Evolutionary conservation across 1,139 yeast genomes (phyloP).

Genomic region (Taphrina communis): DNA sequence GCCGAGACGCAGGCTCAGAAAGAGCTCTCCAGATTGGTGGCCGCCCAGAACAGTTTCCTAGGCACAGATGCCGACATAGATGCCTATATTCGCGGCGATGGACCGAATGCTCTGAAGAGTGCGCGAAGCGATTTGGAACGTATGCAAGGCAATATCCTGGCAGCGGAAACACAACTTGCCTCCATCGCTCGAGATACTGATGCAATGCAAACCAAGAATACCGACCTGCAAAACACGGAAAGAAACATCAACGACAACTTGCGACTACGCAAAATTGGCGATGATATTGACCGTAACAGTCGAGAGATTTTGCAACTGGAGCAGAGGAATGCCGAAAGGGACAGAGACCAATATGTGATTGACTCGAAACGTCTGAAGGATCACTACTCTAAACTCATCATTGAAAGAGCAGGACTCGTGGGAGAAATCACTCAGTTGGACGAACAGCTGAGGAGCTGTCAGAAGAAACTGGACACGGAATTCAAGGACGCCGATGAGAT

Average conservation of each 20-base stretch:
- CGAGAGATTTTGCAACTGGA: slow-evolving; percentile 57
- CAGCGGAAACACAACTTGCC: slow-evolving; percentile 7
- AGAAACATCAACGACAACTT: slow-evolving; percentile 63
- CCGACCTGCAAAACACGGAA: slow-evolving; percentile 61
- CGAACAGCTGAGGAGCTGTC: slow-evolving; percentile 66
- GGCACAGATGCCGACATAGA: slow-evolving; percentile 41
- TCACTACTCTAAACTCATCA: slow-evolving; percentile 62
- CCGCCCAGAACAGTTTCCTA: slow-evolving; percentile 40
- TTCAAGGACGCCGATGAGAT: slow-evolving; percentile 68
- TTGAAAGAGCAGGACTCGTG: slow-evolving; percentile 65
- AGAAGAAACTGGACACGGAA: slow-evolving; percentile 69
- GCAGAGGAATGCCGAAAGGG: slow-evolving; percentile 66
- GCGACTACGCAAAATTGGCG: slow-evolving; percentile 57
- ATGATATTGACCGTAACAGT: slow-evolving; percentile 52
- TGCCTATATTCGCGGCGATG: slow-evolving; percentile 35
- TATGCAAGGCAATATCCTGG: slow-evolving; percentile 10
- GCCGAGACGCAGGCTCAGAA: slow-evolving; percentile 43
- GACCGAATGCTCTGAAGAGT: slow-evolving; percentile 29
- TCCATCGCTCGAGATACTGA: slow-evolving; percentile 32
- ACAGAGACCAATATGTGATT: slow-evolving; percentile 67
- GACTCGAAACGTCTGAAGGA: slow-evolving; percentile 63
- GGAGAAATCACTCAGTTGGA: slow-evolving; percentile 88
- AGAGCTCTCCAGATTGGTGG: slow-evolving; percentile 41
- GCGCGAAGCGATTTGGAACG: slow-evolving; percentile 33
- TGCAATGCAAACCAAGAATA: slow-evolving; percentile 53